Base-by-base conservation (phyloP, 108 stramenopile species). In the Stephanodiscus minutulus region DNA sequence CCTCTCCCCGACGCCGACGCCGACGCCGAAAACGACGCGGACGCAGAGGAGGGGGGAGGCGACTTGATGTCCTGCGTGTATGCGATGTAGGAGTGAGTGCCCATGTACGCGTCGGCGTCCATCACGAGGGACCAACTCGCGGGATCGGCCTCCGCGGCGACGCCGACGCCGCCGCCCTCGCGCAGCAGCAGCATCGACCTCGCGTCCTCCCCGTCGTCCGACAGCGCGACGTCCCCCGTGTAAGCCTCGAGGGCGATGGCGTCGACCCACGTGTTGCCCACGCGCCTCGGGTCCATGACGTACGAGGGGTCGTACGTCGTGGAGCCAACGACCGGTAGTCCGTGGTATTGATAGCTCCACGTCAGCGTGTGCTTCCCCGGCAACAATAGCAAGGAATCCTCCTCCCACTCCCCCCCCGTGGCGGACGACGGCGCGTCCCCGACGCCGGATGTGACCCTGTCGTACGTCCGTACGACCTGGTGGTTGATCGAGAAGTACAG, bases 241-340 rank as follows among this genome's bases (percentile, higher is more conserved):
- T 47, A 70, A 2, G 69, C 47, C 5, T 27, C 28, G 21, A 78
- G 36, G 31, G 41, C 49, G 5, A 78, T 62, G 49, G 62, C 77
- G 55, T 78, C 77, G 13, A 78, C 18, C 77, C 77, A 78, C 29
- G 77, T 67, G 67, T 78, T 78, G 4, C 70, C 77, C 28, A 15
- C 70, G 7, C 77, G 55, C 18, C 70, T 41, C 20, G 59, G 58
- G 31, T 70, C 70, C 43, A 61, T 31, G 5, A 4, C 11, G 15
- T 66, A 49, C 36, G 33, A 24, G 33, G 33, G 35, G 46, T 61
- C 46, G 18, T 61, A 39, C 2, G 28, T 50, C 3, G 44, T 22
- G 7, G 46, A 27, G 36, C 65, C 46, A 5, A 47, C 59, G 29
- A 22, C 61, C 59, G 47, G 54, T 15, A 37, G 41, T 46, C 77